Evolutionary conservation across 139 green algal species (phyloP), one percentile per base, ranked within the genome.

Genomic region (Bryopsis sp.): DNA sequence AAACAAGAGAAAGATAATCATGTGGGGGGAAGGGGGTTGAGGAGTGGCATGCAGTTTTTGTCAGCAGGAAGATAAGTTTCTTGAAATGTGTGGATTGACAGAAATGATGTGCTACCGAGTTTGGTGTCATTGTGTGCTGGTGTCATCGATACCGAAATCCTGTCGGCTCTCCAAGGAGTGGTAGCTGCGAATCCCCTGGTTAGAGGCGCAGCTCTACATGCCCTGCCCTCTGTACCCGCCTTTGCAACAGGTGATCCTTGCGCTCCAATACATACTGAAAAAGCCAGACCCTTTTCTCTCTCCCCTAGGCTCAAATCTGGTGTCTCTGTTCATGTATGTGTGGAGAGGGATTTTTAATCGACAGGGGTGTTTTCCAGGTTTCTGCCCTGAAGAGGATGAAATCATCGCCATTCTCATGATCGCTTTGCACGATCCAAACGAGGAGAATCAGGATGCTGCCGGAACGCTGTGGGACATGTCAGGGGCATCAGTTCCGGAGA

Each of bases 71-170:
- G n/a, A n/a, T n/a, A n/a, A n/a, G n/a, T n/a, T n/a, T n/a, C n/a
- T n/a, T 61, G 11, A 61, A 11, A 36, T 24, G 6, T 24, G 22
- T 28, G 7, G 31, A 8, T 7, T 29, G 72, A 31, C 80, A 90
- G 85, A 77, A 81, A 85, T 2, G 72, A 79, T 5, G 76, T 94
- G 39, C 68, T 85, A 47, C 76, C 78, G 15, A 70, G 95, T 71
- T 76, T 96, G 69, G 72, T 73, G 43, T 67, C 65, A 19, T 72
- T 95, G 62, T 93, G 84, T 71, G 64, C 69, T 3, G 80, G 79
- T 0, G 64, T 78, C n/a, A 29, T 67, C 7, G 74, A 78, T 11
- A 59, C 72, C 29, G 82, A 87, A 58, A 28, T 90, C 26, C n/a
- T 58, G 3, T 80, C 86, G 0, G 84, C 82, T 15, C 68, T 89